phyloP scores from a whole-genome alignment of 1,284 basidiomycete species.

The Heliocybe sulcata region DNA sequence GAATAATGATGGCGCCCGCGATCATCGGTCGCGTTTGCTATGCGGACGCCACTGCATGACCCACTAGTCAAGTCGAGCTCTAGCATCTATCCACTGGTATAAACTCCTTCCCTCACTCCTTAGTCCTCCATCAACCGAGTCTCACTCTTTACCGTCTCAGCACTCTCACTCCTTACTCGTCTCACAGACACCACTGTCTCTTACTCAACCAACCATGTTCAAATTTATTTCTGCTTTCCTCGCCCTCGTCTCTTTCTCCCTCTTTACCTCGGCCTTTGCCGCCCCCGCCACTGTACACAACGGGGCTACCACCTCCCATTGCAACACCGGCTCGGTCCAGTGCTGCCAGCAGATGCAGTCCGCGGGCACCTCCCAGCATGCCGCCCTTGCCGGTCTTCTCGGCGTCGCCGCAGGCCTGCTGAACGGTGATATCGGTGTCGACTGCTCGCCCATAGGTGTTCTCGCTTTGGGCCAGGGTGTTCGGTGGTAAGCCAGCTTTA shows the following conservation, averaged over 20 bases:
- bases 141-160: too few relatives aligned
- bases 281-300: slow-evolving; percentile 1
- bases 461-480: background rate
- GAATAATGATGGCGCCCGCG: too few relatives aligned
- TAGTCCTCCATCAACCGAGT: too few relatives aligned
- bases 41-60: too few relatives aligned
- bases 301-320: slow-evolving; percentile 10
- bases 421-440: background rate
- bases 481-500: background rate
- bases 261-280: background rate
- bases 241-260: background rate
- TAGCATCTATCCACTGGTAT: too few relatives aligned
- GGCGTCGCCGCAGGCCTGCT: background rate
- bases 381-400: background rate
- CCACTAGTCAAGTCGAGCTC: too few relatives aligned
- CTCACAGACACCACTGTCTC: background rate
- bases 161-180: too few relatives aligned
- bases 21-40: too few relatives aligned
- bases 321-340: slow-evolving; percentile 21
- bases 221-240: background rate
- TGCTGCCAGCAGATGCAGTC: slow-evolving; percentile 21
- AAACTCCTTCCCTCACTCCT: too few relatives aligned
- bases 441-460: background rate
- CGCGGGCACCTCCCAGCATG: background rate
- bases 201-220: background rate